Evolutionary conservation across 306 rosid genomes (phyloP).

Genomic region (Rosa persica): DNA sequence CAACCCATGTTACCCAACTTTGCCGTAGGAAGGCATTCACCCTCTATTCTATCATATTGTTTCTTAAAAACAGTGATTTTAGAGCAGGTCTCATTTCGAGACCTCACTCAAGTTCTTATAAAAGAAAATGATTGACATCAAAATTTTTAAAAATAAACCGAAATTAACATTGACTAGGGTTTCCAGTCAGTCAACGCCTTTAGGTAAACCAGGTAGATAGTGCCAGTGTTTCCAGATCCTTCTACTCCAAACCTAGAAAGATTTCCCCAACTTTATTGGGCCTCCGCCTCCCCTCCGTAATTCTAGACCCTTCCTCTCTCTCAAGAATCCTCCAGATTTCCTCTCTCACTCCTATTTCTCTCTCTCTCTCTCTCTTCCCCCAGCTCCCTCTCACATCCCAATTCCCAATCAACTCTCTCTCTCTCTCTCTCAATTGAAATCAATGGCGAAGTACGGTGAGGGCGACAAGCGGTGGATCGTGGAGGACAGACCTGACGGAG

Average conservation of each 20-base stretch:
- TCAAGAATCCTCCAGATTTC: background rate
- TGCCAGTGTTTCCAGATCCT: slow-evolving; percentile 5
- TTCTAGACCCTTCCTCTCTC: slow-evolving; percentile 6
- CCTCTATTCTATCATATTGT: too few species aligned
- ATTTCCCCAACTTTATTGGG: background rate
- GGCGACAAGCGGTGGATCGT: slow-evolving; percentile 99
- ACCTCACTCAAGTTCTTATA: too few species aligned
- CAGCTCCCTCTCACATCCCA: background rate
- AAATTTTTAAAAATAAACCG: too few species aligned
- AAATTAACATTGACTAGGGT: background rate
- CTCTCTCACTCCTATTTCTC: background rate
- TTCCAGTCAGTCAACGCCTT: background rate
- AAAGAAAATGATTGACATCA: too few species aligned
- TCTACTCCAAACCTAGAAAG: background rate
- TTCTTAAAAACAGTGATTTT: too few species aligned
- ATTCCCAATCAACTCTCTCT: background rate
- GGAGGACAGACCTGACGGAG: slow-evolving; percentile 84
- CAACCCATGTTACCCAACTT: too few species aligned
- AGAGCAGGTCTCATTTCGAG: too few species aligned
- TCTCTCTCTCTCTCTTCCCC: background rate
- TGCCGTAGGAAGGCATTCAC: too few species aligned
- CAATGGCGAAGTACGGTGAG: slow-evolving; percentile 88
- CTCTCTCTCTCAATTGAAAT: background rate
- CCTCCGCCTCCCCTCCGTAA: background rate
- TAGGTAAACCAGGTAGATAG: background rate